Base-by-base conservation (phyloP, 495 filamentous ascomycete species). In the Podospora bellae-mahoneyi region DNA sequence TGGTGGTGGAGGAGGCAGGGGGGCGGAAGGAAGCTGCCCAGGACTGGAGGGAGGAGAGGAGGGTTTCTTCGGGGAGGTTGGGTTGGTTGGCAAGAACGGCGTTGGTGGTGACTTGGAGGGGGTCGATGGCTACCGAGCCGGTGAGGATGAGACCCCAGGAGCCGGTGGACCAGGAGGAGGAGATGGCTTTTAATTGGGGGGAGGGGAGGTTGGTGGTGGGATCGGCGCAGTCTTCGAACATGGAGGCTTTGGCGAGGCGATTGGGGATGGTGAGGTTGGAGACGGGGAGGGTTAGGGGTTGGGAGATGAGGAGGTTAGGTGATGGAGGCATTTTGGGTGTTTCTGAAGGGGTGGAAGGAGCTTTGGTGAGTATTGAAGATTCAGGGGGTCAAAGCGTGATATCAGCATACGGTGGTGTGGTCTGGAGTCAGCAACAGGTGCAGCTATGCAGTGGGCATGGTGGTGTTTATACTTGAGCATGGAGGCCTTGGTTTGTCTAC, bases 81-180 rank as follows among this genome's bases (percentile, higher is more conserved):
- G 72, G 63, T 7, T 19, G 23, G 34, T 79, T 64, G 15, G 85
- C 69, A 64, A 81, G 77, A 18, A 84, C 65, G 60, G 85, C 84
- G 18, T 70, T 69, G 4, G 81, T 69, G 20, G 83, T 85, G 10
- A 83, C 71, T 75, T 87, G 84, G 55, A 79, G 75, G 4, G 80
- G 77, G 73, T 88, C 86, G 59, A 89, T 83, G 72, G 87, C 82
- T 61, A 88, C 26, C 9, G 30, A 59, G 67, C 71, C 73, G 28
- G 74, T 75, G 0, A 75, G 28, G 53, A 74, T 55, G 16, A 75
- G 85, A 5, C 88, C 88, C 30, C 84, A 82, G 7, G 80, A 76
- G 44, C 81, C 82, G 58, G 80, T 82, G 28, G 88, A 79, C 72
- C 89, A 89, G 15, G 64, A 66, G 73, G 87, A 85, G 79, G 90